phyloP scores from a whole-genome alignment of 2,329 filamentous ascomycete species.

The Claviceps monticola region DNA sequence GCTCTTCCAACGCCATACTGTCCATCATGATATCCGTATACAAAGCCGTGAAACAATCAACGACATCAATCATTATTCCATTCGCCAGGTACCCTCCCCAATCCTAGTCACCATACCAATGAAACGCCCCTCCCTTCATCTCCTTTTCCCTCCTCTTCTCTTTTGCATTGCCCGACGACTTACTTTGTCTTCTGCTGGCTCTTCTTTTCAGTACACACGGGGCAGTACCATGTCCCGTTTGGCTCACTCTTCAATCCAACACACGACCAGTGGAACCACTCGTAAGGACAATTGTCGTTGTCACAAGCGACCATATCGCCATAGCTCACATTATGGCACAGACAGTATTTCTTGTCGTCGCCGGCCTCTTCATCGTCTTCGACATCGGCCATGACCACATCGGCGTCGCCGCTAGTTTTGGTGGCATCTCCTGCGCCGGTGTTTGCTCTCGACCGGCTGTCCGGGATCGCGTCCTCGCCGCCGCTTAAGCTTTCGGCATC shows the following conservation, averaged over 20 bases:
- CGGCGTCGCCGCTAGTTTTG: conserved; percentile 29
- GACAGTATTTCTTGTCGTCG: conserved; percentile 70
- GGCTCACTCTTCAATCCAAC: conserved; percentile 56
- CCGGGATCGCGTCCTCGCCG: conserved; percentile 29
- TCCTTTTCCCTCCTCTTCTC: too few relatives aligned
- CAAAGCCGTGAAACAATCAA: too few relatives aligned
- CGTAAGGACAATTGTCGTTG: conserved; percentile 65
- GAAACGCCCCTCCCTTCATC: too few relatives aligned
- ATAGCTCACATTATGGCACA: conserved; percentile 71
- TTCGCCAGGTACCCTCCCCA: background rate
- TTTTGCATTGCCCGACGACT: background rate
- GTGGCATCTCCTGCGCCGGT: conserved; percentile 16
- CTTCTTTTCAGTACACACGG: conserved; percentile 42
- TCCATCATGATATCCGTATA: background rate
- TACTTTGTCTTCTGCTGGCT: conserved; percentile 28
- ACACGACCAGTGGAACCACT: conserved; percentile 81
- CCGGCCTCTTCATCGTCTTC: conserved; percentile 54
- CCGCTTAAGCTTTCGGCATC: conserved; percentile 45
- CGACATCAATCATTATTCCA: background rate
- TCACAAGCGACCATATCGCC: conserved; percentile 86
- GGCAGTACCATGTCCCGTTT: conserved; percentile 54
- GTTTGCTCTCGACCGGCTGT: conserved; percentile 19
- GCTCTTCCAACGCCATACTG: background rate
- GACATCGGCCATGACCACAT: conserved; percentile 41
- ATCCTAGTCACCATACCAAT: too few relatives aligned